Conservation (phyloP, 305 asterid species). For the Fraxinus greggii region DNA sequence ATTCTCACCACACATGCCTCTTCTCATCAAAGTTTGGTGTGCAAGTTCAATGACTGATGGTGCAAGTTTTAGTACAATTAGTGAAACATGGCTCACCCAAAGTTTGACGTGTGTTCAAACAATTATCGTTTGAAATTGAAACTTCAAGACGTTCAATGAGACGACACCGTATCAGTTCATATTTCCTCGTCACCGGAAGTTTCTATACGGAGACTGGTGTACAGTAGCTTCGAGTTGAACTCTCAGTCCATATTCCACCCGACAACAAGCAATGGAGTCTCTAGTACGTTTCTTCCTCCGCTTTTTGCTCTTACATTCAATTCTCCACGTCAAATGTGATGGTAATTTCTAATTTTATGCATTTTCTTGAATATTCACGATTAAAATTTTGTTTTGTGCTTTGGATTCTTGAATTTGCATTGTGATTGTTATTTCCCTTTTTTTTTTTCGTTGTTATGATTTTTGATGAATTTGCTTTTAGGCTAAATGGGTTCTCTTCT, state of each 20-base stretch:
- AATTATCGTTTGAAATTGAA: background rate
- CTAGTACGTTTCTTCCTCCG: constrained; percentile 41
- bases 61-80: too few relatives aligned
- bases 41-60: too few relatives aligned
- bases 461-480: background rate
- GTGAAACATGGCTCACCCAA: too few relatives aligned
- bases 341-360: constrained; percentile 29
- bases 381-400: background rate
- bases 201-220: background rate
- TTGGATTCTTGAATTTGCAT: constrained; percentile 24
- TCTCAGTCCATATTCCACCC: background rate
- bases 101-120: too few relatives aligned
- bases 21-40: too few relatives aligned
- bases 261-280: constrained; percentile 44
- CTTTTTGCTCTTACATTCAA: constrained; percentile 47
- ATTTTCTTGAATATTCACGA: background rate
- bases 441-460: background rate
- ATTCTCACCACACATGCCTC: too few relatives aligned
- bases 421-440: background rate
- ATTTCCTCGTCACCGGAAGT: constrained; percentile 4
- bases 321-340: constrained; percentile 51
- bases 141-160: constrained; percentile 17
- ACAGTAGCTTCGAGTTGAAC: background rate
- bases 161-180: constrained; percentile 30
- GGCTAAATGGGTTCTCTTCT: constrained; percentile 15